phyloP scores from a whole-genome alignment of 2,329 filamentous ascomycete species.

The Fusarium tupiense region DNA sequence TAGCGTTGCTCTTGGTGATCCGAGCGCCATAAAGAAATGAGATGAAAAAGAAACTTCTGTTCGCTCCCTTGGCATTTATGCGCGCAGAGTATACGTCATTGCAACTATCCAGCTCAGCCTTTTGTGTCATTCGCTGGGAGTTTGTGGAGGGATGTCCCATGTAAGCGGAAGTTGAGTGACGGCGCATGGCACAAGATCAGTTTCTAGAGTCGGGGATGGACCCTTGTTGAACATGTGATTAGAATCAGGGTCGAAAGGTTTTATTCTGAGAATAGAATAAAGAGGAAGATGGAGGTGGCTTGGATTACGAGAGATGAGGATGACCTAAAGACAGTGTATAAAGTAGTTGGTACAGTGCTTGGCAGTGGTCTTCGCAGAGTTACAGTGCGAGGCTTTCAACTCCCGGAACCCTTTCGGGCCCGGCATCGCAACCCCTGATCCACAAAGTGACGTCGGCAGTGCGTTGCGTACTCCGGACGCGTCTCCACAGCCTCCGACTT shows the following conservation, averaged over 20 bases:
- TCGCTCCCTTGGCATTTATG: conserved; percentile 23
- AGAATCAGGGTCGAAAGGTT: conserved; percentile 20
- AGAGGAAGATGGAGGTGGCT: conserved; percentile 12
- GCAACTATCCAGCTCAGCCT: conserved; percentile 6
- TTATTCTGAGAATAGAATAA: conserved; percentile 27
- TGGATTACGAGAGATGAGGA: conserved; percentile 20
- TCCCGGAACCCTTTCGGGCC: conserved; percentile 6
- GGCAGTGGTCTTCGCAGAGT: neutral
- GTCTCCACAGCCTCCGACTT: conserved; percentile 28
- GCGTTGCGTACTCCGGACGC: conserved; percentile 26
- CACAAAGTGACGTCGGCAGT: conserved; percentile 40
- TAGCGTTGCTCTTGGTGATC: conserved; percentile 1
- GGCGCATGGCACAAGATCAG: conserved; percentile 15
- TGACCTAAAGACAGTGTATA: conserved; percentile 17
- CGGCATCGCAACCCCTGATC: conserved; percentile 27
- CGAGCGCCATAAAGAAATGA: neutral
- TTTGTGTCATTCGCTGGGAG: conserved; percentile 1
- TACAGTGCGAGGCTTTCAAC: neutral
- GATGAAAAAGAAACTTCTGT: neutral
- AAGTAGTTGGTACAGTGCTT: neutral
- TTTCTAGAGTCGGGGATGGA: neutral
- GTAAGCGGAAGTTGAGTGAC: conserved; percentile 14
- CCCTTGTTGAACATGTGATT: conserved; percentile 11
- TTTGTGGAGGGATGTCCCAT: conserved; percentile 19
- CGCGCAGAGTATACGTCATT: conserved; percentile 21